phyloP scores from a whole-genome alignment of 2,329 filamentous ascomycete genomes.

The Epichloe coenophiala region DNA sequence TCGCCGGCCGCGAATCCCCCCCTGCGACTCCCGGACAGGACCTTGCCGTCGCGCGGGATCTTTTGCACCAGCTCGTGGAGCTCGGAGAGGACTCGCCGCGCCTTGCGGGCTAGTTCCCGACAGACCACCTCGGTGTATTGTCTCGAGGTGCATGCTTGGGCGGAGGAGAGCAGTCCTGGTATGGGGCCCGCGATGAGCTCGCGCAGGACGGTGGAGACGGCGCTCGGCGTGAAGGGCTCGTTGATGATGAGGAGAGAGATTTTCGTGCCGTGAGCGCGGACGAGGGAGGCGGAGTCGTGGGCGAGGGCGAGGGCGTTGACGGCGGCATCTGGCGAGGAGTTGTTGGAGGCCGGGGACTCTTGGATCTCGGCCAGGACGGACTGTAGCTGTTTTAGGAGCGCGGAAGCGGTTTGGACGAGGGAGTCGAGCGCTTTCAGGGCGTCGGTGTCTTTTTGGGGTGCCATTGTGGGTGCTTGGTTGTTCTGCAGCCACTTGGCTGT shows the following conservation, averaged over 20 bases:
- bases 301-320: conserved; percentile 54
- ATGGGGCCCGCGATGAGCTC: conserved; percentile 63
- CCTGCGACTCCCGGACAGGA: conserved; percentile 20
- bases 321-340: conserved; percentile 7
- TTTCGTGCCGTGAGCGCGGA: conserved; percentile 76
- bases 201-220: conserved; percentile 54
- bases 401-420: conserved; percentile 23
- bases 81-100: conserved; percentile 47
- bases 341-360: conserved; percentile 11
- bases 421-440: conserved; percentile 25
- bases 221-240: conserved; percentile 71
- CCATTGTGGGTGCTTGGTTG: conserved; percentile 9
- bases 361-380: conserved; percentile 27
- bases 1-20: conserved; percentile 22
- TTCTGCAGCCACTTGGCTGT: too few relatives aligned
- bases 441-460: conserved; percentile 10
- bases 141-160: conserved; percentile 47
- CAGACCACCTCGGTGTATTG: conserved; percentile 51
- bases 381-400: conserved; percentile 30
- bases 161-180: conserved; percentile 58
- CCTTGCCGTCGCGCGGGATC: conserved; percentile 46
- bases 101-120: conserved; percentile 47
- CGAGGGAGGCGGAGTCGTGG: conserved; percentile 55
- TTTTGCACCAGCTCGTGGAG: conserved; percentile 45
- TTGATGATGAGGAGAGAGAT: conserved; percentile 78